These are phyloP conservation scores for Striga asiatica DNA, from an alignment of 257 asterid genomes.

Conservation along the genomic window DNA sequence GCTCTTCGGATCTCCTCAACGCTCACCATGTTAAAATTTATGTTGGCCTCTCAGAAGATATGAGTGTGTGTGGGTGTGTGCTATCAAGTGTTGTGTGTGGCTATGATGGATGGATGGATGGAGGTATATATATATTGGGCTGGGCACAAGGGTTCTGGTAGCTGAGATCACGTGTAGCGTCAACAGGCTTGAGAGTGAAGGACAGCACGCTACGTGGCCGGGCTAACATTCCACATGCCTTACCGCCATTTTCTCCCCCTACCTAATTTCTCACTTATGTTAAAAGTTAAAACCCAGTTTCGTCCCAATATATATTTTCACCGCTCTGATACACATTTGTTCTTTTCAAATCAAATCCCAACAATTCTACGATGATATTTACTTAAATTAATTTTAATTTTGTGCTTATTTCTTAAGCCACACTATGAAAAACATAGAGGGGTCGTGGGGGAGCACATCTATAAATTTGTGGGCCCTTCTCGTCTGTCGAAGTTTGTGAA, in stretches of 20 bases:
- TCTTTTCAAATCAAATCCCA: too few relatives aligned
- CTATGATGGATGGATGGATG: neutral
- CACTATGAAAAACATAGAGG: too few relatives aligned
- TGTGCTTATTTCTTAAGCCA: too few relatives aligned
- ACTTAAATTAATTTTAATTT: too few relatives aligned
- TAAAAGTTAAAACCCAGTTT: too few relatives aligned
- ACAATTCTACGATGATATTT: too few relatives aligned
- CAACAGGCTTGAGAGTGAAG: neutral
- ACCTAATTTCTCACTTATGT: conserved; percentile 9
- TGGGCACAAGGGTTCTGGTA: conserved; percentile 6
- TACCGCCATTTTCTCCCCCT: neutral
- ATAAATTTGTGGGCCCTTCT: too few relatives aligned
- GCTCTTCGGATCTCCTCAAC: conserved; percentile 58
- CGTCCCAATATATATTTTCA: too few relatives aligned
- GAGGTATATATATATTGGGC: conserved; percentile 7
- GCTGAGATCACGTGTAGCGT: conserved; percentile 27
- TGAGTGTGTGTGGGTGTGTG: neutral
- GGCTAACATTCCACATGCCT: conserved; percentile 9
- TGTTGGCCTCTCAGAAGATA: conserved; percentile 7
- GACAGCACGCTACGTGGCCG: conserved; percentile 4
- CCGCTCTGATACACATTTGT: too few relatives aligned
- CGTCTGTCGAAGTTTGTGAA: too few relatives aligned
- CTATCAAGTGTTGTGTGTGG: neutral
- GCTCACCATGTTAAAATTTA: conserved; percentile 35
- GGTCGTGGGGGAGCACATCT: too few relatives aligned